Base-by-base conservation (phyloP, 805 yeast species). In the Metschnikowia lunata region DNA sequence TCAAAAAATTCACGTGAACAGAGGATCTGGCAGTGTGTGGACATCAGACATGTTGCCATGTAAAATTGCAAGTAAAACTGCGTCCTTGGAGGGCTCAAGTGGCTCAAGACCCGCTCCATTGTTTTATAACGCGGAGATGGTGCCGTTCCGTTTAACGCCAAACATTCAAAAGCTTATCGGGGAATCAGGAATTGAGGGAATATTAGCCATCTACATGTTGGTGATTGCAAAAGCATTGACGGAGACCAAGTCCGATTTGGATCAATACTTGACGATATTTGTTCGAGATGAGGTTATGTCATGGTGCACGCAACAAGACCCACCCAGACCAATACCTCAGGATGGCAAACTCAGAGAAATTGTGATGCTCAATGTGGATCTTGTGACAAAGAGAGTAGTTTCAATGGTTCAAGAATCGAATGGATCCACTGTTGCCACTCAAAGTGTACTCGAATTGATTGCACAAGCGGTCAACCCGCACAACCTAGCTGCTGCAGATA, bases 1-100 rank as follows among this genome's bases (percentile, higher is more conserved):
- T 4, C 95, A 87, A 62, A 95, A 91, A 75, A 86, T 93, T 47
- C 83, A 84, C 61, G 79, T 95, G 46, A 82, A 89, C 57, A 75
- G 78, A 59, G 79, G 77, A 6, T 84, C 93, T 3, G 99, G 99
- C 48, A 80, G 81, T 53, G 91, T 91, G 10, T 87, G 93, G 82
- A 89, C 97, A 0, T 81, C 91, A 6, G 99, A 95, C 59, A 90
- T 93, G 96, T 71, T 93, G 43, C 99, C 99, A 12, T 83, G 89
- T 57, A 84, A 86, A 66, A 76, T 83, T 54, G 83, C 86, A 41
- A 82, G 77, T 54, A 47, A 68, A 55, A 71, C 65, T 55, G 74
- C 76, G 33, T 62, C 74, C 7, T 59, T 75, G 48, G 79, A 74
- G 52, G 73, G 72, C 6, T 69, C 76, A 7, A 71, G 64, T 38